These are phyloP conservation scores for Blastomyces parvus DNA, from an alignment of 2,329 filamentous ascomycete genomes.

Conservation along the genomic window DNA sequence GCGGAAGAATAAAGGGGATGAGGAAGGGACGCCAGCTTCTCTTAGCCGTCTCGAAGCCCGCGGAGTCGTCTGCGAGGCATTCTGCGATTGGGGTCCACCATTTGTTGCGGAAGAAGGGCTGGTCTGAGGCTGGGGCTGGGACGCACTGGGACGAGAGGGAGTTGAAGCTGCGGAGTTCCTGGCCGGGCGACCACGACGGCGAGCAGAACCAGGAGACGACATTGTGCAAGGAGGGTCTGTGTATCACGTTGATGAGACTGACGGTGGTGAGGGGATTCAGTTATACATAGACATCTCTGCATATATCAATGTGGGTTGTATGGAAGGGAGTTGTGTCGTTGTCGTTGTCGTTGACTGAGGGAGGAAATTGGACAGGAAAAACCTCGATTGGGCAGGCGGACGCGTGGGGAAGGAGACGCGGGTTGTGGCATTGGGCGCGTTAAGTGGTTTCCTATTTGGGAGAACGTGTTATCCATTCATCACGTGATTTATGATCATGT, in stretches of 20 bases:
- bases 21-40: constrained; percentile 45
- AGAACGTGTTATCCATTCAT: background rate
- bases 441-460: constrained; percentile 20
- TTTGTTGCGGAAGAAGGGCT: constrained; percentile 19
- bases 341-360: background rate
- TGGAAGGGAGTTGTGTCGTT: background rate
- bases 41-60: constrained; percentile 36
- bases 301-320: background rate
- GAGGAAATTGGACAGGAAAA: background rate
- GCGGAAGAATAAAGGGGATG: constrained; percentile 72
- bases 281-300: background rate
- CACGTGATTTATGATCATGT: background rate
- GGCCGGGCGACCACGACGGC: constrained; percentile 33
- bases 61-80: constrained; percentile 35
- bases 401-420: background rate
- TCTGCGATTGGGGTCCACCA: constrained; percentile 20
- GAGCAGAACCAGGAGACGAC: constrained; percentile 36
- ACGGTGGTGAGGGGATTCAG: background rate
- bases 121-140: constrained; percentile 25
- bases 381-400: background rate
- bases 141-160: constrained; percentile 26
- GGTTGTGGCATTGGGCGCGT: constrained; percentile 9
- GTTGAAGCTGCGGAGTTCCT: constrained; percentile 34
- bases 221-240: constrained; percentile 25
- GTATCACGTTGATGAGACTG: background rate